These are phyloP conservation scores for Teunomyces funiuensis DNA, from an alignment of 805 yeast genomes.

Conservation along the genomic window DNA sequence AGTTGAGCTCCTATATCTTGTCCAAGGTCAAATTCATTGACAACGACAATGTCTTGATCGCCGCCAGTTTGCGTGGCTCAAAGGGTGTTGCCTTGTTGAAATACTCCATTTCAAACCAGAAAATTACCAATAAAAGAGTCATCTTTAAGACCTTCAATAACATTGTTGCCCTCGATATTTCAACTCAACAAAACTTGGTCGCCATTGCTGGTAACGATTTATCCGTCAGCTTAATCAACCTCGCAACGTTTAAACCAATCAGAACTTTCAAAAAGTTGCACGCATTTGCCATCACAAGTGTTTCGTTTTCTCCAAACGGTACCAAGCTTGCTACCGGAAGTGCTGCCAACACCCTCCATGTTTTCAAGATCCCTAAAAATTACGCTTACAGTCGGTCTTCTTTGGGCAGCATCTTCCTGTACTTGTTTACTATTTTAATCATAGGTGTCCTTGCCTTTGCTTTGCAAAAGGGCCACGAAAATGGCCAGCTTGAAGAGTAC, in stretches of 20 bases:
- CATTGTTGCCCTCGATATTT: constrained; percentile 50
- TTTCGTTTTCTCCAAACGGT: constrained; percentile 69
- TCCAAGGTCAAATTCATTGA: constrained; percentile 45
- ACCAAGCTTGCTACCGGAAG: constrained; percentile 67
- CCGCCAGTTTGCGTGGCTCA: constrained; percentile 30
- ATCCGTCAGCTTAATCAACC: constrained; percentile 57
- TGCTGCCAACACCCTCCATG: constrained; percentile 71
- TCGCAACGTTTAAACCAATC: constrained; percentile 50
- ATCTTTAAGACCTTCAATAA: constrained; percentile 53
- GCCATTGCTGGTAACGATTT: constrained; percentile 67
- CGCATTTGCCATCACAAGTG: constrained; percentile 72
- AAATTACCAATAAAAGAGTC: constrained; percentile 41
- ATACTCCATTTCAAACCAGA: constrained; percentile 42
- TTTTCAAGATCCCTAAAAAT: constrained; percentile 57
- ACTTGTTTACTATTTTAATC: constrained; percentile 33
- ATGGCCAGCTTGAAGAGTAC: constrained; percentile 31
- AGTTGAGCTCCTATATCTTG: constrained; percentile 28
- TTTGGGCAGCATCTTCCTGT: constrained; percentile 33
- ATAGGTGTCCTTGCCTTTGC: constrained; percentile 31
- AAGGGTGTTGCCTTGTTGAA: constrained; percentile 44
- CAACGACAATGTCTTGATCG: constrained; percentile 30
- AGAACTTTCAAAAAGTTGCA: constrained; percentile 63
- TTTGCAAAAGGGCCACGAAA: constrained; percentile 35
- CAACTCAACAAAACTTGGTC: constrained; percentile 42
- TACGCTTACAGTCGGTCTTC: constrained; percentile 42